Conservation (phyloP, 805 yeast genomes). For the Candida nemodendra region DNA sequence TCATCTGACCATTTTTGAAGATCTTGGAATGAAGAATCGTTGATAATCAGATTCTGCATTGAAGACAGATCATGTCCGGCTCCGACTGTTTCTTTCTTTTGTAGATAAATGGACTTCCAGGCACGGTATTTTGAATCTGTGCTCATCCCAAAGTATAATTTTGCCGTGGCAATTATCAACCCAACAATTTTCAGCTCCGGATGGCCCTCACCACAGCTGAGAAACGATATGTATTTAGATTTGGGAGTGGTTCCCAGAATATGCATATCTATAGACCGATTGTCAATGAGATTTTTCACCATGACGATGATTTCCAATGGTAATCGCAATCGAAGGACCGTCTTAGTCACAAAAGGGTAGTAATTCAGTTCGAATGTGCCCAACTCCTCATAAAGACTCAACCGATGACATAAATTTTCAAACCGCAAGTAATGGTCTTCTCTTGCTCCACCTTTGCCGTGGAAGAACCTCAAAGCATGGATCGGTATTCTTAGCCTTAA, state of each 20-base stretch:
- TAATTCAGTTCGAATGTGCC: conserved; percentile 24
- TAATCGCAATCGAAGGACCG: conserved; percentile 42
- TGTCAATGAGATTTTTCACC: conserved; percentile 30
- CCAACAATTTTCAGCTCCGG: conserved; percentile 41
- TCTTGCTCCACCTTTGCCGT: conserved; percentile 15
- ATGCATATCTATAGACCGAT: conserved; percentile 12
- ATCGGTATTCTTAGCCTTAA: conserved; percentile 19
- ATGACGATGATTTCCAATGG: conserved; percentile 49
- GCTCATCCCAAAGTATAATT: conserved; percentile 30
- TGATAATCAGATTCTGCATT: conserved; percentile 18
- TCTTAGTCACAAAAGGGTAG: conserved; percentile 41
- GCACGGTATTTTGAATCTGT: conserved; percentile 17
- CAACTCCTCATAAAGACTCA: conserved; percentile 7
- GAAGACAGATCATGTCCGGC: conserved; percentile 13
- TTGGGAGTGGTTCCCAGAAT: neutral
- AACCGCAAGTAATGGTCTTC: conserved; percentile 13
- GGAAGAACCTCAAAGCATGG: conserved; percentile 14
- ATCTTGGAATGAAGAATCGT: conserved; percentile 32
- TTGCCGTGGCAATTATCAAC: conserved; percentile 33
- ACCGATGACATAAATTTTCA: conserved; percentile 5
- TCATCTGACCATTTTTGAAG: conserved; percentile 48
- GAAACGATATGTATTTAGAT: conserved; percentile 1
- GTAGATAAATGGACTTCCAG: conserved; percentile 29
- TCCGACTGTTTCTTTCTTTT: conserved; percentile 1
- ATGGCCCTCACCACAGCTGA: conserved; percentile 9